Evolutionary conservation across 2,329 filamentous ascomycete species (phyloP).

Genomic region (Beauveria varroae): DNA sequence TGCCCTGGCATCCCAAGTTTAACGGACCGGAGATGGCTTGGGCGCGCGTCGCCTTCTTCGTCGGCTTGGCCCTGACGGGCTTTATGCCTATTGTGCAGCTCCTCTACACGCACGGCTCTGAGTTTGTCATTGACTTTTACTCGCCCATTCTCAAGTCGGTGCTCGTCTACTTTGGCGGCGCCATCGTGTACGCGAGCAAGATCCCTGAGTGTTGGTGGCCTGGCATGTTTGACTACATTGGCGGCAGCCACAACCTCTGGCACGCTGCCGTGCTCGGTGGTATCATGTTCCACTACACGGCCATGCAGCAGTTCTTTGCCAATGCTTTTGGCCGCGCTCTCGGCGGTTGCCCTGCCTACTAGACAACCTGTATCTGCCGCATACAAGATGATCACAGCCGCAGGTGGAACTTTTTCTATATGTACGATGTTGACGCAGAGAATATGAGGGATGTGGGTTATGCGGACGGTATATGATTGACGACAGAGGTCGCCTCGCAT

Average conservation of each 20-base stretch:
- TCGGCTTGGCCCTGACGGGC: conserved; percentile 77
- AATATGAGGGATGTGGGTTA: not conserved
- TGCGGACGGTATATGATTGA: conserved; percentile 2
- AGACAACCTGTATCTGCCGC: not conserved
- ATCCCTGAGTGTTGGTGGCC: conserved; percentile 89
- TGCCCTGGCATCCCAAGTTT: conserved; percentile 95
- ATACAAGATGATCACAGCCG: not conserved
- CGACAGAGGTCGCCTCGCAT: not conserved
- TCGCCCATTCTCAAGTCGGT: conserved; percentile 78
- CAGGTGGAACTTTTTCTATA: not conserved
- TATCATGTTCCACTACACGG: conserved; percentile 93
- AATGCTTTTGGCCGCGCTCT: conserved; percentile 64
- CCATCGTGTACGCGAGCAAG: conserved; percentile 82
- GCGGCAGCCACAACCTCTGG: conserved; percentile 96
- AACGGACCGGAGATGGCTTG: conserved; percentile 90
- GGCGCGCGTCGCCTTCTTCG: conserved; percentile 86
- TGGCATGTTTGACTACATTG: conserved; percentile 90
- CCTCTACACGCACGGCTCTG: conserved; percentile 64
- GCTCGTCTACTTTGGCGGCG: conserved; percentile 76
- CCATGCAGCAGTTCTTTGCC: conserved; percentile 92
- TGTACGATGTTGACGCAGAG: not conserved
- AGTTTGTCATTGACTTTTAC: conserved; percentile 85
- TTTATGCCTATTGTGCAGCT: conserved; percentile 86
- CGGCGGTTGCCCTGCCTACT: conserved; percentile 49
- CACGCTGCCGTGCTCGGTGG: conserved; percentile 89